These are phyloP conservation scores for Metarhizium album DNA, from an alignment of 2,329 filamentous ascomycete genomes.

Conservation along the genomic window DNA sequence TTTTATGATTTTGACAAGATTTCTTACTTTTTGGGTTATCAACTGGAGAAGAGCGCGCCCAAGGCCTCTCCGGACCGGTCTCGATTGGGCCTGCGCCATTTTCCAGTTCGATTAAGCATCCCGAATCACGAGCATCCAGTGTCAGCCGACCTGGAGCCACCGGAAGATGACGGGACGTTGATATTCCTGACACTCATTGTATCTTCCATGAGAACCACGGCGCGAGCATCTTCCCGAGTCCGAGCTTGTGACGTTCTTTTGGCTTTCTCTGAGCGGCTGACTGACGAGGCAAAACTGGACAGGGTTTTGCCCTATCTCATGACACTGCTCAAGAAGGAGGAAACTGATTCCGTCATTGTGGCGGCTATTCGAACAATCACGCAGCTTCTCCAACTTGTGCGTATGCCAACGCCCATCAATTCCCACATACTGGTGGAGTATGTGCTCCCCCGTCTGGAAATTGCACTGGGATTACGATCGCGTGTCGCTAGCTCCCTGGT, in stretches of 20 bases:
- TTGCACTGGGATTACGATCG: slow-evolving; percentile 35
- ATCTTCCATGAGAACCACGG: slow-evolving; percentile 80
- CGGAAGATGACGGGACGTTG: slow-evolving; percentile 77
- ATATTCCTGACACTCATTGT: slow-evolving; percentile 86
- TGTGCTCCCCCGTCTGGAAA: slow-evolving; percentile 52
- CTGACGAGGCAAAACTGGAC: slow-evolving; percentile 92
- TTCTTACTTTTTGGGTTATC: slow-evolving; percentile 80
- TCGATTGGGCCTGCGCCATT: slow-evolving; percentile 48
- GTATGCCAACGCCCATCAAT: slow-evolving; percentile 72
- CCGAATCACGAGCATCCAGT: slow-evolving; percentile 71
- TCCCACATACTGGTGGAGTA: slow-evolving; percentile 60
- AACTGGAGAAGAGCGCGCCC: slow-evolving; percentile 33
- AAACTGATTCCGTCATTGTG: slow-evolving; percentile 73
- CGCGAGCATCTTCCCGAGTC: slow-evolving; percentile 75
- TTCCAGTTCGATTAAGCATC: slow-evolving; percentile 77
- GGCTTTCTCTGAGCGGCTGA: slow-evolving; percentile 81
- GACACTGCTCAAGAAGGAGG: slow-evolving; percentile 63
- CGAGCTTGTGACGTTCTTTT: slow-evolving; percentile 85
- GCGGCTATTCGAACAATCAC: slow-evolving; percentile 79
- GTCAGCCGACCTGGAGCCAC: slow-evolving; percentile 46
- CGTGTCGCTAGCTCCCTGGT: slow-evolving; percentile 54
- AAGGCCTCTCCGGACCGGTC: slow-evolving; percentile 17
- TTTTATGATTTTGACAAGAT: slow-evolving; percentile 97
- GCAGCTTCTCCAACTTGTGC: slow-evolving; percentile 77
- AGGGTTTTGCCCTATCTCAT: slow-evolving; percentile 86